Evolutionary conservation across 768 basidiomycete species (phyloP).

Genomic region (Fomitopsis serialis): DNA sequence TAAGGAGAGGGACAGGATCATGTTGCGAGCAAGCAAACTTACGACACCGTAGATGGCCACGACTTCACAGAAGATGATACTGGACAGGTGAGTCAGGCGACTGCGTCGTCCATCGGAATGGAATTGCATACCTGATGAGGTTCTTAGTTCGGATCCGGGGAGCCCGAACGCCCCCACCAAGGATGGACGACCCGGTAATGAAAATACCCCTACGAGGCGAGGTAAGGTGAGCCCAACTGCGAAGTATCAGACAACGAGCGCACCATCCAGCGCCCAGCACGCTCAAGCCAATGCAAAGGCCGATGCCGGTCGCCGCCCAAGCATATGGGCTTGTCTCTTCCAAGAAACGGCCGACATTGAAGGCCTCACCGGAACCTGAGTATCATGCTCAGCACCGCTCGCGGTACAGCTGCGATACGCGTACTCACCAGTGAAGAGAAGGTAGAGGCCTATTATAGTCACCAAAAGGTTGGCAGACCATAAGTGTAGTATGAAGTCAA

Average conservation of each 20-base stretch:
- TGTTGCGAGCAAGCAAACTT: constrained; percentile 24
- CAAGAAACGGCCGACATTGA: constrained; percentile 91
- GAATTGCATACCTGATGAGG: constrained; percentile 71
- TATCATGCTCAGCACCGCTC: not conserved
- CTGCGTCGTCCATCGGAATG: not conserved
- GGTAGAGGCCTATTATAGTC: constrained; percentile 71
- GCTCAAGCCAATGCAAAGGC: constrained; percentile 88
- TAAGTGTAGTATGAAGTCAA: constrained; percentile 51
- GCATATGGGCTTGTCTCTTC: constrained; percentile 92
- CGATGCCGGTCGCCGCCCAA: constrained; percentile 89
- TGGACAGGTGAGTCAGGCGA: constrained; percentile 26
- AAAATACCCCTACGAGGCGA: constrained; percentile 91
- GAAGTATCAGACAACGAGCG: not conserved
- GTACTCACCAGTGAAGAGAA: constrained; percentile 82
- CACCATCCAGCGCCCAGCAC: constrained; percentile 96
- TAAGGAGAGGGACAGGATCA: not conserved
- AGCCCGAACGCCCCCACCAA: constrained; percentile 91
- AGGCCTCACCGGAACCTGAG: constrained; percentile 80
- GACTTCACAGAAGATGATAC: constrained; percentile 99
- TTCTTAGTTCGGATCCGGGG: constrained; percentile 97
- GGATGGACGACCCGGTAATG: constrained; percentile 92
- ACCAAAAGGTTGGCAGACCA: constrained; percentile 65
- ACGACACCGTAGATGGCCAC: constrained; percentile 98
- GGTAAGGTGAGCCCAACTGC: not conserved
- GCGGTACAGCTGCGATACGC: not conserved